Evolutionary conservation across 768 basidiomycete genomes (phyloP).

Genomic region (Mycena maculata): DNA sequence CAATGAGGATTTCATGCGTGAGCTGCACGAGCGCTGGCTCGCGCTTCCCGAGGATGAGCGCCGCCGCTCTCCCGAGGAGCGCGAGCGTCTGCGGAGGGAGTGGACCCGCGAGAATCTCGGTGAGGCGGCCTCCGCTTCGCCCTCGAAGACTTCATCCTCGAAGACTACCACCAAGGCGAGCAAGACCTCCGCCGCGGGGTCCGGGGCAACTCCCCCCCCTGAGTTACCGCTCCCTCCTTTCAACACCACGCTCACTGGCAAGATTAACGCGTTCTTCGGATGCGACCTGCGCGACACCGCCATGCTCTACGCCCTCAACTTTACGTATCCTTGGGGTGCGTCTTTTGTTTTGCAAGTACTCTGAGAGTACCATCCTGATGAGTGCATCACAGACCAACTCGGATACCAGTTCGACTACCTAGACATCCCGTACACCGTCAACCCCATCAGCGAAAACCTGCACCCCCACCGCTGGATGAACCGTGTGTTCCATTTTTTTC

Average conservation of each 20-base stretch:
- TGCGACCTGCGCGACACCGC: constrained; percentile 71
- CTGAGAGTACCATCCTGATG: not conserved
- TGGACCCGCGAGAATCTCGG: constrained; percentile 16
- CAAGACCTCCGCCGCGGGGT: not conserved
- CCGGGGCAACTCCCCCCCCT: not conserved
- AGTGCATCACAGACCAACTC: constrained; percentile 8
- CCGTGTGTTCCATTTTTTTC: constrained; percentile 41
- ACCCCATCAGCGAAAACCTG: constrained; percentile 24
- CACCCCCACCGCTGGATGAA: constrained; percentile 53
- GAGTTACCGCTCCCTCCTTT: constrained; percentile 19
- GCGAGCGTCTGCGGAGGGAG: not conserved
- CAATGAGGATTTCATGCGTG: constrained; percentile 9
- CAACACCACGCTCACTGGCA: constrained; percentile 59
- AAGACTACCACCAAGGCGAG: not conserved
- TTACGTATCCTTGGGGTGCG: constrained; percentile 65
- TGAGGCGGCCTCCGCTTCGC: not conserved
- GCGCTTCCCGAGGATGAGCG: constrained; percentile 14
- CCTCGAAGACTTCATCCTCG: not conserved
- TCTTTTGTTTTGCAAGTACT: not conserved
- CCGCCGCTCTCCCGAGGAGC: constrained; percentile 14
- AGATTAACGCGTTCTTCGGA: constrained; percentile 68
- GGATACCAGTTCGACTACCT: constrained; percentile 21
- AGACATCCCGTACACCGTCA: constrained; percentile 25
- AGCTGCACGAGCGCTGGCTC: constrained; percentile 24
- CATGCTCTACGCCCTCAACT: constrained; percentile 78